Conservation (phyloP, 345 rosid genomes). For the Gossypium anomalum region DNA sequence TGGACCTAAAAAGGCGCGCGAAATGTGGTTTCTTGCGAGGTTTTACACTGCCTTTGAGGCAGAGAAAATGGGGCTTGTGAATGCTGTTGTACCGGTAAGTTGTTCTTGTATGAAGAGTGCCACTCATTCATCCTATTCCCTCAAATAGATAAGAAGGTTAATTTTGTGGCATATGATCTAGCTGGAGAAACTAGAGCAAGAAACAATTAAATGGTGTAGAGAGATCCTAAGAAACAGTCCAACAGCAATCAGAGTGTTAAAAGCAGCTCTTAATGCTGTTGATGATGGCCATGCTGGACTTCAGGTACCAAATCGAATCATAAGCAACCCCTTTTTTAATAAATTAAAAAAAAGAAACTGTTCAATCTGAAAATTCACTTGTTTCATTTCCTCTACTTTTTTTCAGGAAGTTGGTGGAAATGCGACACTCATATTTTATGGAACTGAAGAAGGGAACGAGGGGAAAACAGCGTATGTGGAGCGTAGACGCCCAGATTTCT, state of each 20-base stretch:
- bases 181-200: conserved; percentile 76
- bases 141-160: neutral
- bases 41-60: conserved; percentile 89
- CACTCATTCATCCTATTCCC: neutral
- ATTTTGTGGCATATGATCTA: conserved; percentile 21
- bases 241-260: conserved; percentile 83
- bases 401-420: conserved; percentile 78
- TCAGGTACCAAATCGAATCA: conserved; percentile 41
- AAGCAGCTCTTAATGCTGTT: conserved; percentile 86
- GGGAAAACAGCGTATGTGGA: conserved; percentile 78
- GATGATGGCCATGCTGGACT: conserved; percentile 96
- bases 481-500: conserved; percentile 70
- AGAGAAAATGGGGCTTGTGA: conserved; percentile 92
- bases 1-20: conserved; percentile 94
- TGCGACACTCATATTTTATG: conserved; percentile 81
- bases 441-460: conserved; percentile 78
- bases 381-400: conserved; percentile 2
- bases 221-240: conserved; percentile 88
- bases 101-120: conserved; percentile 17
- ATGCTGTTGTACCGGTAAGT: conserved; percentile 79
- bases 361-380: neutral
- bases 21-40: conserved; percentile 89
- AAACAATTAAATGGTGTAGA: conserved; percentile 88
- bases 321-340: neutral
- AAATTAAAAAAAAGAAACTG: neutral